Evolutionary conservation across 2,329 filamentous ascomycete genomes (phyloP), one percentile per base, ranked within the genome.

Genomic region (Cadophora sp.): DNA sequence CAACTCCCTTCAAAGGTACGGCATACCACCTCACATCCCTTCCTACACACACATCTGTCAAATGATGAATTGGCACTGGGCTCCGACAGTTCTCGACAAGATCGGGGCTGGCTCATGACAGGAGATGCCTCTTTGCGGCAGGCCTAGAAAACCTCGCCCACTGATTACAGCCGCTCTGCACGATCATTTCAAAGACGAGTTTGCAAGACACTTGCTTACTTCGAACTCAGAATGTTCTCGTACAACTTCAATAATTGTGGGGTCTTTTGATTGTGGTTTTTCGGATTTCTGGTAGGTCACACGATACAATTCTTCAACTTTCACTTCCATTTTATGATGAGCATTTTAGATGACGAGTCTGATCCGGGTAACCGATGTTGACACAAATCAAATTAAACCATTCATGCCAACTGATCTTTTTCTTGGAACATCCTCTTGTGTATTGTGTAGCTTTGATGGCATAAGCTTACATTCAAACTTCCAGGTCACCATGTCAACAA

Each of bases 71-170:
- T 82, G 92, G 94, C 94, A 97, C 94, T 97, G 94, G 94, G 94
- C 94, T 95, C 94, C 91, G 93, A 96, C 81, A 83, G 82, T 81
- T 75, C 56, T 47, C 61, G 61, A 55, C 61, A 63, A 63, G 61
- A 77, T 79, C 56, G 68, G 64, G 70, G 51, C 74, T 75, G 73
- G 69, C 80, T 83, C 88, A 89, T 93, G 93, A 94, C 84, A 80
- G 92, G 94, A 89, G 87, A 91, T 88, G 93, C 93, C 92, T 78
- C 82, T 87, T 92, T 92, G 93, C 82, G 93, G 92, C 93, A 97
- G 93, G 94, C 94, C 93, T 97, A 96, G 93, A 96, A 97, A 97
- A 97, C 94, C 94, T 97, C 89, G 93, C 92, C 94, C 92, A 95
- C 94, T 97, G 94, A 97, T 83, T 77, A 69, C 73, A 74, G 70